Evolutionary conservation across 768 basidiomycete species (phyloP), one percentile per base, ranked within the genome.

Genomic region (Paxillus ammoniavirescens): DNA sequence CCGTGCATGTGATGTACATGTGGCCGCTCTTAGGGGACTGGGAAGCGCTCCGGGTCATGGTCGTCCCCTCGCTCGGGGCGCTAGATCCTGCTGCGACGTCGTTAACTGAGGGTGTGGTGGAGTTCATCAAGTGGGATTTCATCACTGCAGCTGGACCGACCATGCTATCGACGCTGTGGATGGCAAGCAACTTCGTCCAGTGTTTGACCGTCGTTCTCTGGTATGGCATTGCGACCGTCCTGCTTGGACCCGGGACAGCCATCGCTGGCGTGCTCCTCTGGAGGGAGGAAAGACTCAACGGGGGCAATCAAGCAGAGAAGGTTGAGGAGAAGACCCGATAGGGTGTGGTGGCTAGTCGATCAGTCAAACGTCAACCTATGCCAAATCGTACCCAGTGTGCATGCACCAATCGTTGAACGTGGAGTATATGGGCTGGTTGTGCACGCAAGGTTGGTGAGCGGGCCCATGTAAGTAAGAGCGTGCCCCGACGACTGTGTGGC

Each of bases 81-180:
- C 40, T 38, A 2, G 53, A 53, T 31, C 44, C 41, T 0, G 48
- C 15, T 4, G 21, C 15, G n/a, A 33, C 43, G 9, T 47, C 60
- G 17, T 36, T 60, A 31, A 2, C 37, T 15, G 57, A 59, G 8
- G 51, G 58, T n/a, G 54, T 56, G 2, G 55, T 63, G 71, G 47
- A 78, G 49, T 71, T 83, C 41, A 68, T 83, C 41, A 77, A 82
- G 59, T 84, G 81, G 80, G 82, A 84, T 55, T 42, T 71, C 14
- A 54, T 68, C 23, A 70, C 82, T 23, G 73, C 70, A 1, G 65
- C 73, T 35, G 55, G 60, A 14, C 73, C 81, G 3, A 67, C 72
- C 1, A 62, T 76, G n/a, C 53, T 82, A 8, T 75, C 71, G 10
- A 73, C 77, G 9, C 64, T 83, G 7, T 84, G 81, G 81, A 78